A percentile compares a stretch with the other conserved stretches of the same genome.
Conservation (phyloP, 495 filamentous ascomycete genomes). For the Penicillium antarcticum region DNA sequence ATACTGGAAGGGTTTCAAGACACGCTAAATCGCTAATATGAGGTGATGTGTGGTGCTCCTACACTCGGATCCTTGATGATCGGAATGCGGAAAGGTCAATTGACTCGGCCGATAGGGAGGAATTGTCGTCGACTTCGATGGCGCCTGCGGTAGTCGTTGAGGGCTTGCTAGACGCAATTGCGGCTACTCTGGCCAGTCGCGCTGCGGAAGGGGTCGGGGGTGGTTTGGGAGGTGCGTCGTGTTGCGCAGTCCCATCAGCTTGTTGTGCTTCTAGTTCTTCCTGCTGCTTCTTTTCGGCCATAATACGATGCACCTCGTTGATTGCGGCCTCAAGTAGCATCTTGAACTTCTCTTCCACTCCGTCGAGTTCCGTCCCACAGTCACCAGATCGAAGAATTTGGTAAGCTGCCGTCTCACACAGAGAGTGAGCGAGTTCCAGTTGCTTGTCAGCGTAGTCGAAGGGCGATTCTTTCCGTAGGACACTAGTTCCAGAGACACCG, state of each 20-base stretch:
- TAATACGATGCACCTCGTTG: constrained; percentile 39
- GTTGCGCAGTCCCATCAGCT: constrained; percentile 15
- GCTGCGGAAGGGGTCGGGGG: constrained; percentile 17
- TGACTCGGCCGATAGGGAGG: constrained; percentile 33
- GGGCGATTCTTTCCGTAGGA: constrained; percentile 20
- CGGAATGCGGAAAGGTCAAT: constrained; percentile 44
- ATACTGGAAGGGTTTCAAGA: constrained; percentile 19
- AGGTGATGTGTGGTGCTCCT: constrained; percentile 2
- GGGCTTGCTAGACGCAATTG: constrained; percentile 13
- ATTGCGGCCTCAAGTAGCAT: constrained; percentile 37
- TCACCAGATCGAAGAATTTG: constrained; percentile 82
- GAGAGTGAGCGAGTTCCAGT: constrained; percentile 71
- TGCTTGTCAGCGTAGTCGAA: constrained; percentile 74
- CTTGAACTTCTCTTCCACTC: constrained; percentile 57
- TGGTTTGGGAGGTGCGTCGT: constrained; percentile 14
- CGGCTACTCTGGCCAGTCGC: constrained; percentile 18
- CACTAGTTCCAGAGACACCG: constrained; percentile 8
- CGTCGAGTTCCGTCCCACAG: constrained; percentile 68
- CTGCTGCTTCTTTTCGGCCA: constrained; percentile 32
- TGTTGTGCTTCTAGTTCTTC: constrained; percentile 12
- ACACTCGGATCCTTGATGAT: constrained; percentile 28
- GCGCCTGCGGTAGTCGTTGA: constrained; percentile 12
- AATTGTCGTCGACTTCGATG: constrained; percentile 45
- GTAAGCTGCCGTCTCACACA: constrained; percentile 83
- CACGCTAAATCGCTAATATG: constrained; percentile 26